These are phyloP conservation scores for Lecanoromycetidae sp. DNA, from an alignment of 2,329 filamentous ascomycete genomes.

Conservation along the genomic window DNA sequence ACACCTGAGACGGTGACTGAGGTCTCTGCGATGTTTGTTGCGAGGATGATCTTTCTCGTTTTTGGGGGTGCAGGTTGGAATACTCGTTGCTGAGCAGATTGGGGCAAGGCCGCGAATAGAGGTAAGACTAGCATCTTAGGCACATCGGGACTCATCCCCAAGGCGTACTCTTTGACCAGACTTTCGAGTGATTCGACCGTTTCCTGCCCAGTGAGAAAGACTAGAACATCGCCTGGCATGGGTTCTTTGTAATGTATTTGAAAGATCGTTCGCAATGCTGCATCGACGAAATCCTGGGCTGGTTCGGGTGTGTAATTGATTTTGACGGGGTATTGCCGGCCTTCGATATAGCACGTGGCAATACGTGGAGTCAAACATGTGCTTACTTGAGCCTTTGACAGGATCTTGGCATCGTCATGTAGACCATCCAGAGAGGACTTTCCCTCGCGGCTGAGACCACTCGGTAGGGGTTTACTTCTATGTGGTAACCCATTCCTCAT, in stretches of 20 bases:
- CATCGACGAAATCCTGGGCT: constrained; percentile 69
- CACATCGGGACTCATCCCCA: constrained; percentile 58
- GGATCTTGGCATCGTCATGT: no score
- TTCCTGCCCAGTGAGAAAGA: constrained; percentile 86
- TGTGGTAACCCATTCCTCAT: neutral
- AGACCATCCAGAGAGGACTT: no score
- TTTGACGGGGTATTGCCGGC: constrained; percentile 76
- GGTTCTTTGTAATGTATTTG: constrained; percentile 79
- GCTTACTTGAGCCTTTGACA: no score
- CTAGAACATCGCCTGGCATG: constrained; percentile 84
- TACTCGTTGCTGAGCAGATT: constrained; percentile 72
- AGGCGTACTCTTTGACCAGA: constrained; percentile 67
- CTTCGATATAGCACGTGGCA: constrained; percentile 60
- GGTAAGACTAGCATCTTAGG: constrained; percentile 63
- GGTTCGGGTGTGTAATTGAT: constrained; percentile 61
- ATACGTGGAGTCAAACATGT: constrained; percentile 25
- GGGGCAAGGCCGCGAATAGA: constrained; percentile 80
- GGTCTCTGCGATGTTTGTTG: constrained; percentile 97
- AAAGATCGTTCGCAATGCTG: constrained; percentile 69
- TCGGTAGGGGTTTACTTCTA: neutral
- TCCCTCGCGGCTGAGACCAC: neutral
- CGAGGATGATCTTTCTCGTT: constrained; percentile 78
- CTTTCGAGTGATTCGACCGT: constrained; percentile 75
- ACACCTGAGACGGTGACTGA: constrained; percentile 93
- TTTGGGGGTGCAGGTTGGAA: constrained; percentile 63